Evolutionary conservation across 129 eudicot genomes (phyloP).

Genomic region (Chrysanthemum makinoi): DNA sequence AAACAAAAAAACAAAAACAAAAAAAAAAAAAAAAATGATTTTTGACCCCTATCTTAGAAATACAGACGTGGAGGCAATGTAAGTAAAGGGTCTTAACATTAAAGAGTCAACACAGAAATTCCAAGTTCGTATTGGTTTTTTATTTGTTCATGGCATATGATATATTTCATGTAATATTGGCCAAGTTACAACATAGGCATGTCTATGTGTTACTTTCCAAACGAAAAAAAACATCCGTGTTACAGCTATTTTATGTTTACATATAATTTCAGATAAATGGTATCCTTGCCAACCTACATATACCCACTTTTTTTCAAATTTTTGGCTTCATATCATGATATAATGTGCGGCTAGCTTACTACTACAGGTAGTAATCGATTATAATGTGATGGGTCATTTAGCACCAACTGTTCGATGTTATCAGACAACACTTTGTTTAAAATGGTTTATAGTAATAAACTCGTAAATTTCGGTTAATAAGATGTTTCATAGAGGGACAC

Average conservation of each 20-base stretch:
- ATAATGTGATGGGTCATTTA: background rate
- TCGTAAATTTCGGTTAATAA: too few species aligned
- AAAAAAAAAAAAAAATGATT: too few species aligned
- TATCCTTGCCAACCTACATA: background rate
- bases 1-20: too few species aligned
- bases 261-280: background rate
- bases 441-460: background rate
- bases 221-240: background rate
- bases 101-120: too few species aligned
- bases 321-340: background rate
- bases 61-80: too few species aligned
- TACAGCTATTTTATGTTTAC: background rate
- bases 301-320: background rate
- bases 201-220: too few species aligned
- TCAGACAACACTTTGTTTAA: background rate
- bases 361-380: background rate
- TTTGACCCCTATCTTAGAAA: too few species aligned
- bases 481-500: too few species aligned
- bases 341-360: background rate
- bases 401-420: background rate
- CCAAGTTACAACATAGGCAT: too few species aligned
- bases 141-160: background rate
- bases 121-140: background rate
- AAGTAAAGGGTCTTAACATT: too few species aligned
- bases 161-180: too few species aligned